phyloP scores from a whole-genome alignment of 2,329 filamentous ascomycete species.

The Pyrenochaeta sp. region DNA sequence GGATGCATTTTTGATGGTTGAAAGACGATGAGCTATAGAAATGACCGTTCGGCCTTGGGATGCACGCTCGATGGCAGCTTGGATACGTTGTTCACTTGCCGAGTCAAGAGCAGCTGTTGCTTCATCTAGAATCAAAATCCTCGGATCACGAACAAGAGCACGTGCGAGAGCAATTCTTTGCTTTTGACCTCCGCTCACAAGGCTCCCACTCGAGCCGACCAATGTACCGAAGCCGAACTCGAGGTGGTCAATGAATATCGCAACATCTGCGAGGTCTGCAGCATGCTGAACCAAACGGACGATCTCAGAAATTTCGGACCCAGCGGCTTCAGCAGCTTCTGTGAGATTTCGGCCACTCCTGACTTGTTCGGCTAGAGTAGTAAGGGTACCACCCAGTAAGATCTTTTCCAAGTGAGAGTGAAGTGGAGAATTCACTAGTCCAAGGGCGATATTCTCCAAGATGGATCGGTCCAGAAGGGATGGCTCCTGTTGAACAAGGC shows the following conservation, averaged over 20 bases:
- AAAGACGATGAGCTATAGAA: constrained; percentile 49
- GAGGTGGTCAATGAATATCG: constrained; percentile 61
- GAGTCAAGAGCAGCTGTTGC: constrained; percentile 69
- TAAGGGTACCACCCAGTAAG: constrained; percentile 60
- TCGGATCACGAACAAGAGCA: constrained; percentile 62
- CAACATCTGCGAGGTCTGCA: constrained; percentile 66
- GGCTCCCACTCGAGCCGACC: constrained; percentile 62
- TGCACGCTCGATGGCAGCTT: constrained; percentile 48
- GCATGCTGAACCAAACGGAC: constrained; percentile 58
- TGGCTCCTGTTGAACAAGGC: constrained; percentile 60
- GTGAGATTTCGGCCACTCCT: constrained; percentile 59
- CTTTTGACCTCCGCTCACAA: constrained; percentile 65
- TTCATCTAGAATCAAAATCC: constrained; percentile 67
- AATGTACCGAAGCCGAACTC: constrained; percentile 58
- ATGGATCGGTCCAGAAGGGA: constrained; percentile 60
- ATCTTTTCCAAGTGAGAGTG: constrained; percentile 52
- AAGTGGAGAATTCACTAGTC: constrained; percentile 53
- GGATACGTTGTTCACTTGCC: constrained; percentile 63
- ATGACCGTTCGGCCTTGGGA: constrained; percentile 46
- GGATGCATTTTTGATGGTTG: constrained; percentile 45
- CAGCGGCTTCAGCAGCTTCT: constrained; percentile 18
- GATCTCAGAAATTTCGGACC: constrained; percentile 53
- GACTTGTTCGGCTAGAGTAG: constrained; percentile 60
- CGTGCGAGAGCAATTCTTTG: constrained; percentile 67
- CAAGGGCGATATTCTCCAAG: constrained; percentile 62